Evolutionary conservation across 768 basidiomycete species (phyloP).

Genomic region (Pleurotus tuoliensis): DNA sequence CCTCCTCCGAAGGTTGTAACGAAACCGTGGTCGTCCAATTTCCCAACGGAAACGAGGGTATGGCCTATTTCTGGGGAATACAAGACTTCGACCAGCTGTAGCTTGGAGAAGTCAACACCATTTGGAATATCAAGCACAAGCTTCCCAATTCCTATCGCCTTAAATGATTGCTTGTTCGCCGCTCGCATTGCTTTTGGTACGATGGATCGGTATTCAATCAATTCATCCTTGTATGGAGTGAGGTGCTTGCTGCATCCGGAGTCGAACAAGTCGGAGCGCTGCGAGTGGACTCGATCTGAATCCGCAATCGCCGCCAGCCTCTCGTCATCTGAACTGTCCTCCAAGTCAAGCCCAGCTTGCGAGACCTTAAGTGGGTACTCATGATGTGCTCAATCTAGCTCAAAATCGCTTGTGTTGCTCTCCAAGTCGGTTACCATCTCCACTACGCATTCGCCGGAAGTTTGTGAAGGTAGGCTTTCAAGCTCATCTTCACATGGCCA

Average conservation of each 20-base stretch:
- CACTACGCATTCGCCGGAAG: not conserved
- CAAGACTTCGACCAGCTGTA: conserved; percentile 17
- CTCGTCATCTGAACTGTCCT: not conserved
- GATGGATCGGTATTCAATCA: conserved; percentile 17
- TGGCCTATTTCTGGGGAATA: conserved; percentile 32
- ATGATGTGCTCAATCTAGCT: not conserved
- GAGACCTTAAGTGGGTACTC: not conserved
- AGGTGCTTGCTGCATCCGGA: conserved; percentile 15
- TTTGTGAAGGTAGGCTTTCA: not conserved
- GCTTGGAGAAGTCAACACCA: conserved; percentile 9
- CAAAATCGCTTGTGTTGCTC: not conserved
- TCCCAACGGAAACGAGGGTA: conserved; percentile 31
- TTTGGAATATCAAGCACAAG: conserved; percentile 19
- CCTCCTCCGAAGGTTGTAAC: conserved; percentile 22
- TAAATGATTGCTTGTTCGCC: conserved; percentile 19
- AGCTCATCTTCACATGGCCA: not conserved
- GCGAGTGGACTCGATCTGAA: not conserved
- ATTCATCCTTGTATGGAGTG: conserved; percentile 14
- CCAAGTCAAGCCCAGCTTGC: not conserved
- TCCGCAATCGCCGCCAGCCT: not conserved
- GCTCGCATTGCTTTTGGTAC: conserved; percentile 15
- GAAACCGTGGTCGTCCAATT: conserved; percentile 29
- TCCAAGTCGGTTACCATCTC: not conserved
- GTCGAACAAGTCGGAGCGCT: conserved; percentile 1
- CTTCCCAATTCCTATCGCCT: conserved; percentile 17